Percentiles rank a stretch among this genome's conserved stretches.
Conservation (phyloP, 345 rosid genomes). For the Pistacia vera region DNA sequence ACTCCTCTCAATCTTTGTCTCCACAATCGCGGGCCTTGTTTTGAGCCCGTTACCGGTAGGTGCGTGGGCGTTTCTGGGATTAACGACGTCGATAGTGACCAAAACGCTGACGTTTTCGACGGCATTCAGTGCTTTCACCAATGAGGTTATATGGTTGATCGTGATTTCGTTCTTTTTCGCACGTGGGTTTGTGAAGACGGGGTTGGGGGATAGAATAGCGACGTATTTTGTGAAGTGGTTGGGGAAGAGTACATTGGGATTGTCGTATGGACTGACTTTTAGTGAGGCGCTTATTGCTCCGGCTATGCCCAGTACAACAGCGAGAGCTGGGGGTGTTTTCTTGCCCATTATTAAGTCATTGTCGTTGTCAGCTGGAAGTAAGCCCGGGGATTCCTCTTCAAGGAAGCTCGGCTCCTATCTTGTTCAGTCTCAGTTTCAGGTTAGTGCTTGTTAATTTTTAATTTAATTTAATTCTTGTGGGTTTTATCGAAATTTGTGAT, state of each 20-base stretch:
- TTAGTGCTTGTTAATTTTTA: constrained; percentile 14
- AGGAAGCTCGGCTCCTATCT: constrained; percentile 83
- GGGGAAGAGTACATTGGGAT: constrained; percentile 89
- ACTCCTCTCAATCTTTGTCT: constrained; percentile 76
- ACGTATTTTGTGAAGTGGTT: constrained; percentile 94
- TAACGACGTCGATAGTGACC: constrained; percentile 77
- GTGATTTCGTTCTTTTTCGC: constrained; percentile 99
- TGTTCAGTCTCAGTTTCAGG: constrained; percentile 89
- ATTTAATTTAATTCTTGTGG: too few relatives aligned
- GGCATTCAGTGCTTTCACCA: constrained; percentile 88
- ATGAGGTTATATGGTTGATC: constrained; percentile 92
- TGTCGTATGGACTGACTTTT: constrained; percentile 83
- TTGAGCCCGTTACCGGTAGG: constrained; percentile 91
- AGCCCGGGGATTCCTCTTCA: constrained; percentile 72
- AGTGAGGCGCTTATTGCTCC: constrained; percentile 95
- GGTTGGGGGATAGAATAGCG: constrained; percentile 90
- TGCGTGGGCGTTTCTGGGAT: constrained; percentile 93
- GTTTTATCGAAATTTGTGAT: background rate
- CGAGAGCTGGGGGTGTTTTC: constrained; percentile 95
- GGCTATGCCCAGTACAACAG: constrained; percentile 97
- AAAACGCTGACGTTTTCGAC: constrained; percentile 71
- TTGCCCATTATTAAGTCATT: constrained; percentile 86
- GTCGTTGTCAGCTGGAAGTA: constrained; percentile 81
- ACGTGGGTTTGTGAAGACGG: constrained; percentile 95
- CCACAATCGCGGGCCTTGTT: constrained; percentile 90